Evolutionary conservation across 2,329 filamentous ascomycete species (phyloP).

Genomic region (Aspergillus japonicus): DNA sequence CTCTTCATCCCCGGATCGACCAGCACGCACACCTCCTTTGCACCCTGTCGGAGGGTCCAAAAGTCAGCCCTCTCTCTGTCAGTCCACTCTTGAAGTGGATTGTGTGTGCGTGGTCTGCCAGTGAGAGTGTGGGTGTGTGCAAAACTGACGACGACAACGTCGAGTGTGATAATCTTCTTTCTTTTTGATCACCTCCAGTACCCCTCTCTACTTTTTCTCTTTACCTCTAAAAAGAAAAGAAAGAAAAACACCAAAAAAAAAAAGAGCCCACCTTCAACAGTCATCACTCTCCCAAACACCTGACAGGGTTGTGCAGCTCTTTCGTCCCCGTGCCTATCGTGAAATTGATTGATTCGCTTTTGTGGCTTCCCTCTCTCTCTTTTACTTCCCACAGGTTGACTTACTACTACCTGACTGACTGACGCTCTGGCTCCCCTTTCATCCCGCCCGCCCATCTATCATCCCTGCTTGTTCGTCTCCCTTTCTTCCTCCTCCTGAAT

Average conservation of each 20-base stretch:
- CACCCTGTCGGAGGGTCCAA: conserved; percentile 6
- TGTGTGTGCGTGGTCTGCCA: background rate
- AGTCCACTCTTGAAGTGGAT: background rate
- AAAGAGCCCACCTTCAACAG: background rate
- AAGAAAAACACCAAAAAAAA: background rate
- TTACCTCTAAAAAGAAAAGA: background rate
- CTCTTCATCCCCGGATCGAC: conserved; percentile 5
- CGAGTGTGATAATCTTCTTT: background rate
- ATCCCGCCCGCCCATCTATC: conserved; percentile 11
- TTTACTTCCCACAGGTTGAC: background rate
- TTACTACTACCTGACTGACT: background rate
- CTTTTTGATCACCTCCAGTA: background rate
- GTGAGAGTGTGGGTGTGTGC: background rate
- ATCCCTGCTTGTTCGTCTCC: conserved; percentile 3
- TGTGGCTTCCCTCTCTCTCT: background rate
- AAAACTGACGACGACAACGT: background rate
- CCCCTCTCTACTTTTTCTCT: background rate
- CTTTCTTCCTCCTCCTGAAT: conserved; percentile 7
- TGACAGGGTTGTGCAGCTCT: background rate
- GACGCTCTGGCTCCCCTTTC: conserved; percentile 7
- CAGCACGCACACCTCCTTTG: conserved; percentile 4
- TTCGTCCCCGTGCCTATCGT: background rate
- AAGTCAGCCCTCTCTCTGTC: conserved; percentile 2
- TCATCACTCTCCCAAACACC: background rate
- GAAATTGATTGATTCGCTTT: background rate